Conservation (phyloP, 257 asterid species). For the Solanum chmielewskii region DNA sequence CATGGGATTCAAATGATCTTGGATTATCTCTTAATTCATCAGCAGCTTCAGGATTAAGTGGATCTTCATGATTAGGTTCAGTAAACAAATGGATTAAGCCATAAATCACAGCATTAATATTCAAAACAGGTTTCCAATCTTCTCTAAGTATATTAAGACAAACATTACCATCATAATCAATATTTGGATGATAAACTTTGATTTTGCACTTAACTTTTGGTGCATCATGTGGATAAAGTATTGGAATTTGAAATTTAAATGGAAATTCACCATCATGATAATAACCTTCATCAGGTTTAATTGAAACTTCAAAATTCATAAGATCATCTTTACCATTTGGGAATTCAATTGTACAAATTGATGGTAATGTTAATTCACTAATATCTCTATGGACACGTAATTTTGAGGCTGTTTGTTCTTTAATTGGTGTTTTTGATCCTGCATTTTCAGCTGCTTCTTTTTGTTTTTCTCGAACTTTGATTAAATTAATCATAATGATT, state of each 20-base stretch:
- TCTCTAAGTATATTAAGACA: constrained; percentile 95
- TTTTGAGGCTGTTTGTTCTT: background rate
- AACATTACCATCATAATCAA: constrained; percentile 87
- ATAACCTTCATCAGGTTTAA: constrained; percentile 80
- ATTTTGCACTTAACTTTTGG: constrained; percentile 96
- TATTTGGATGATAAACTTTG: constrained; percentile 91
- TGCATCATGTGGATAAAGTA: constrained; percentile 87
- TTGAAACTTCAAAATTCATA: constrained; percentile 84
- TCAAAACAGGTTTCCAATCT: constrained; percentile 95
- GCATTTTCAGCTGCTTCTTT: background rate
- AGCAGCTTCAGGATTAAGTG: constrained; percentile 2
- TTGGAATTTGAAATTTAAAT: constrained; percentile 75
- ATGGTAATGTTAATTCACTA: constrained; percentile 68
- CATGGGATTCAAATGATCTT: rapidly evolving
- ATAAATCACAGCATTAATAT: constrained; percentile 76
- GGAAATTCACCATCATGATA: constrained; percentile 68
- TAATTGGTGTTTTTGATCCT: background rate
- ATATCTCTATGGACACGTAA: constrained; percentile 36
- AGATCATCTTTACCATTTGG: constrained; percentile 92
- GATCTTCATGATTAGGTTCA: constrained; percentile 88
- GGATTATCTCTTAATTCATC: background rate
- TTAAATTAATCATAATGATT: background rate
- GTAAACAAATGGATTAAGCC: constrained; percentile 86
- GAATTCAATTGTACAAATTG: constrained; percentile 60
- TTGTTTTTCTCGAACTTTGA: background rate